Conservation (phyloP, 106 monocot genomes). For the Xerophyta viscosa region DNA sequence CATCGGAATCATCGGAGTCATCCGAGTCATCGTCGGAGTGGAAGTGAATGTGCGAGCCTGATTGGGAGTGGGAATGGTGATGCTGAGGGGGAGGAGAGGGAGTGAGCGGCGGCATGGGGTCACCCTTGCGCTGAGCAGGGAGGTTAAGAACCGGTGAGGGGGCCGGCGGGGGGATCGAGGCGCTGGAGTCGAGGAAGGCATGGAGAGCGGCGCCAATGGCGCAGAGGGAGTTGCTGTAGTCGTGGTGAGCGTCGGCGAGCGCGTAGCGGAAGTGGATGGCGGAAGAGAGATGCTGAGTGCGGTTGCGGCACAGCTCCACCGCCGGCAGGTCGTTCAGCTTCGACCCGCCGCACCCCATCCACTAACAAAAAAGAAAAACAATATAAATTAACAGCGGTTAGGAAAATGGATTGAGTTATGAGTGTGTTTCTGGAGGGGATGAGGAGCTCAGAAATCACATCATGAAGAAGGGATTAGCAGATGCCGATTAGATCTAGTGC, state of each 20-base stretch:
- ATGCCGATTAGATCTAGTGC: too few species aligned
- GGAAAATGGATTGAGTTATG: too few species aligned
- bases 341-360: constrained; percentile 86
- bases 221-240: constrained; percentile 50
- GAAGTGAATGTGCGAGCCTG: constrained; percentile 69
- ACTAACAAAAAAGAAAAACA: too few species aligned
- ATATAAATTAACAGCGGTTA: too few species aligned
- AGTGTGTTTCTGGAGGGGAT: too few species aligned
- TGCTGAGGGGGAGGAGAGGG: constrained; percentile 5
- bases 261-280: constrained; percentile 71
- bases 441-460: too few species aligned
- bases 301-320: constrained; percentile 44
- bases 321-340: constrained; percentile 72
- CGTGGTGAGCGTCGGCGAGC: constrained; percentile 72
- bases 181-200: constrained; percentile 28
- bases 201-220: constrained; percentile 47
- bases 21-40: constrained; percentile 32
- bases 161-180: neutral
- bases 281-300: constrained; percentile 37
- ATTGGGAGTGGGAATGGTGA: constrained; percentile 46
- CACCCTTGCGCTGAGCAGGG: constrained; percentile 61
- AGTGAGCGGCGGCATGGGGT: constrained; percentile 20
- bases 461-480: too few species aligned
- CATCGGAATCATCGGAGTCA: constrained; percentile 33
- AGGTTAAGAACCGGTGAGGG: constrained; percentile 51